Base-by-base conservation (phyloP, 805 yeast genomes). In the Wickerhamomyces silvicola region DNA sequence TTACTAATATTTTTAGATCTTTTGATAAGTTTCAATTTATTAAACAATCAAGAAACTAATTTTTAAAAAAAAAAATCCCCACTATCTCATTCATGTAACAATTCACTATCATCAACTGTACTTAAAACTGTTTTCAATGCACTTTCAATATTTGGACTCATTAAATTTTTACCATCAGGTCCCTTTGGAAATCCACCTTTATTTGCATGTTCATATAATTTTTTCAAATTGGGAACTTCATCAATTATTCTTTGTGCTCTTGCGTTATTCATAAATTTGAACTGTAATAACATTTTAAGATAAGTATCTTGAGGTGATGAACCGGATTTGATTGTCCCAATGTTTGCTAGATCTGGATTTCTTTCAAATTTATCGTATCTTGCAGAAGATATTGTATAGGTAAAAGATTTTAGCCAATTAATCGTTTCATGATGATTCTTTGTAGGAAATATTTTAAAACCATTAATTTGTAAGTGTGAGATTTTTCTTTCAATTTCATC, bases 291-390 rank as follows among this genome's bases (percentile, higher is more conserved):
- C 33, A 76, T 64, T 41, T 70, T 69, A 5, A 64, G 40, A 42
- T 64, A 70, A 0, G 76, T 66, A 26, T 71, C 72, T 16, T 56
- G 54, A 4, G 59, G 43, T 42, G 67, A 70, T 10, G 60, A 54
- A 0, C 82, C 82, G 6, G 82, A 74, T 45, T 62, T 68, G 9
- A 78, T 66, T 2, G 53, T 58, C 5, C 78, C 78, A 7, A 81
- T 53, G 41, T 72, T 75, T 1, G 80, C 67, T 33, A 75, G 62
- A 23, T 69, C 70, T 36, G 64, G 61, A 47, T 75, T 70, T 39
- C 85, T 54, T 38, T 74, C 68, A 22, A 56, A 55, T 15, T 72
- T 72, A 46, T 79, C 86, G 52, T 73, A 72, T 19, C 75, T 46
- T 10, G 72, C 59, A 11, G 57, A 50, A 0, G 76, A 64, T 6